These are phyloP conservation scores for Phlebiopsis flavidoalba DNA, from an alignment of 768 basidiomycete genomes.

Conservation along the genomic window DNA sequence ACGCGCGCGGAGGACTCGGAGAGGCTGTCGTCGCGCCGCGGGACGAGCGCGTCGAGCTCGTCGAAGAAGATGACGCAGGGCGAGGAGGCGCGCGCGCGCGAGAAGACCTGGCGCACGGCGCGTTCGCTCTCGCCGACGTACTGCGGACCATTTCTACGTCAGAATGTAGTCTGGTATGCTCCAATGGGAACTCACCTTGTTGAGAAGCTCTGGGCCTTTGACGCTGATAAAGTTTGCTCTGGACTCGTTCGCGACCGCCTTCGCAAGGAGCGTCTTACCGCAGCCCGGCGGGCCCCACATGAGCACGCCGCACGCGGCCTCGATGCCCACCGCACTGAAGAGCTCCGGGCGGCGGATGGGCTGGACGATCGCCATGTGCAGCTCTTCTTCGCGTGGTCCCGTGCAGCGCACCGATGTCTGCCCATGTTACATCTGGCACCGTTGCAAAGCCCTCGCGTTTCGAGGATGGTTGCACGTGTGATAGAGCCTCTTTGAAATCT, in stretches of 20 bases:
- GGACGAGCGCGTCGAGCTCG: slow-evolving; percentile 89
- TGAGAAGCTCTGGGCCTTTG: slow-evolving; percentile 93
- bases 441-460: slow-evolving; percentile 98
- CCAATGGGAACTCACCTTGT: slow-evolving; percentile 61
- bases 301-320: slow-evolving; percentile 87
- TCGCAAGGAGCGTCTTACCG: slow-evolving; percentile 96
- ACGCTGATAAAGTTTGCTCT: slow-evolving; percentile 96
- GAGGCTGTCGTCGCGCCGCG: slow-evolving; percentile 82
- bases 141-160: slow-evolving; percentile 36
- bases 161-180: neutral
- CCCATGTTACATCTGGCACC: slow-evolving; percentile 93
- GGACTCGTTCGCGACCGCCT: slow-evolving; percentile 96
- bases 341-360: slow-evolving; percentile 88
- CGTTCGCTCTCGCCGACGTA: slow-evolving; percentile 97
- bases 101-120: slow-evolving; percentile 92
- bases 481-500: slow-evolving; percentile 81
- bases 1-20: slow-evolving; percentile 92
- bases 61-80: slow-evolving; percentile 97
- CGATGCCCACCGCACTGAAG: slow-evolving; percentile 85
- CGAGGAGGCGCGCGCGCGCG: slow-evolving; percentile 86
- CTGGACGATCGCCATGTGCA: slow-evolving; percentile 97
- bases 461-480: slow-evolving; percentile 90
- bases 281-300: slow-evolving; percentile 99
- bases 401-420: slow-evolving; percentile 90
- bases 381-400: slow-evolving; percentile 70